Base-by-base conservation (phyloP, 1,284 basidiomycete genomes). In the Earliella scabrosa region DNA sequence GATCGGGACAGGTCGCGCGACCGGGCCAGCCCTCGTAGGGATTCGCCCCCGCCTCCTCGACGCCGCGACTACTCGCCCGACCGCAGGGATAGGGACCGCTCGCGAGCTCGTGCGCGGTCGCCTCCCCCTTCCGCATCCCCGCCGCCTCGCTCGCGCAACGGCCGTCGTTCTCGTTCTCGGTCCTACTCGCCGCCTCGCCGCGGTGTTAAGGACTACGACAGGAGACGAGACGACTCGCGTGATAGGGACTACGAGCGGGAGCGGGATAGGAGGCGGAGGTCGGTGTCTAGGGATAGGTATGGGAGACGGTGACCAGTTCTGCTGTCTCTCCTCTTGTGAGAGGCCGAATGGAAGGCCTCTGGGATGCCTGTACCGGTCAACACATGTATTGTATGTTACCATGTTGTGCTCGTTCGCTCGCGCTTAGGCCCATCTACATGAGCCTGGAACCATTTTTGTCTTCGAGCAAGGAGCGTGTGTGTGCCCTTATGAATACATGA, bases 51-150 rank as follows among this genome's bases (percentile, higher is more conserved):
- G 14, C 48, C 54, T 16, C 58, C 58, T 14, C 58, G 47, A 20
- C 58, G 60, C n/a, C 58, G 58, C 14, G 56, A 58, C 31, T 32
- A 73, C 45, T 69, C 73, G 3, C 75, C 75, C 1, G 72, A 71
- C 36, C 70, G 56, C 44, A 62, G 67, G 14, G 68, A 65, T 24
- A 54, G 58, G 45, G 57, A 52, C n/a, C 58, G 57, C 9, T 62
- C 64, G 14, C 39, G 58, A 13, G 57, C 61, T 39, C 67, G 63
- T 14, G 59, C 57, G 10, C 61, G 66, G 7, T 63, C 65, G 23
- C 68, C 64, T 24, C 62, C 67, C 35, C 56, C 61, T 32, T 70
- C 69, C 26, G 66, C 66, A 40, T 66, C 66, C n/a, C 66, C 69
- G 24, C 68, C 68, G 3, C 64, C 65, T 7, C 68, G 65, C 3